phyloP scores from a whole-genome alignment of 2,329 filamentous ascomycete species.

The Setomelanomma holmii region DNA sequence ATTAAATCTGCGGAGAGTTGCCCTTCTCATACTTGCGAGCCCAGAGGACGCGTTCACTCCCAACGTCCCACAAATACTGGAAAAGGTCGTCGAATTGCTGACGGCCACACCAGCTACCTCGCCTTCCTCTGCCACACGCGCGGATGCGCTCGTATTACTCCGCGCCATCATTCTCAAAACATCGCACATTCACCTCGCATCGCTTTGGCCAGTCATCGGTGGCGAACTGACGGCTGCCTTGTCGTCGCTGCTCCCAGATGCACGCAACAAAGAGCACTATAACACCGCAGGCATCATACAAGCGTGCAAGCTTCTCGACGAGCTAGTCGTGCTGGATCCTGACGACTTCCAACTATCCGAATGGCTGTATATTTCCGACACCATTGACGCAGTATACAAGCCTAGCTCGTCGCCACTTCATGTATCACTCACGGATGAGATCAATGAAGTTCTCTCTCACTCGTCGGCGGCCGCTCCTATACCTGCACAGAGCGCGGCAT shows the following conservation, averaged over 20 bases:
- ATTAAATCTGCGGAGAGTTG: conserved; percentile 82
- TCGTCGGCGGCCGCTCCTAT: conserved; percentile 7
- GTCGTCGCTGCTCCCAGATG: conserved; percentile 73
- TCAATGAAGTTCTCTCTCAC: conserved; percentile 73
- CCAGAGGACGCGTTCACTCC: conserved; percentile 80
- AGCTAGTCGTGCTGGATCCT: conserved; percentile 82
- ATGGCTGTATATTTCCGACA: conserved; percentile 97
- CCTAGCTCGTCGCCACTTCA: conserved; percentile 69
- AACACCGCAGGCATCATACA: conserved; percentile 81
- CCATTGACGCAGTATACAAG: conserved; percentile 92
- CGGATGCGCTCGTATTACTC: conserved; percentile 88
- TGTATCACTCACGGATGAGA: conserved; percentile 81
- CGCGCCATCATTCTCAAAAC: conserved; percentile 82
- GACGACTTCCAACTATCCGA: conserved; percentile 99
- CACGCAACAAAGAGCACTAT: conserved; percentile 75
- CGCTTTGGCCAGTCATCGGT: conserved; percentile 90
- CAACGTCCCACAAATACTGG: conserved; percentile 75
- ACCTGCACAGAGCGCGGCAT: background rate
- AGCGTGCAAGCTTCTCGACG: conserved; percentile 90
- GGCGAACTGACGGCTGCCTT: conserved; percentile 82
- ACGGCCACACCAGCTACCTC: conserved; percentile 85
- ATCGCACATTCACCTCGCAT: conserved; percentile 78
- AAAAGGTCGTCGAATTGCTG: conserved; percentile 86
- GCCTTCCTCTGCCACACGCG: conserved; percentile 85
- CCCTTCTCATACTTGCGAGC: conserved; percentile 78